Evolutionary conservation across 495 filamentous ascomycete species (phyloP), one percentile per base, ranked within the genome.

Genomic region (Neurospora discreta): DNA sequence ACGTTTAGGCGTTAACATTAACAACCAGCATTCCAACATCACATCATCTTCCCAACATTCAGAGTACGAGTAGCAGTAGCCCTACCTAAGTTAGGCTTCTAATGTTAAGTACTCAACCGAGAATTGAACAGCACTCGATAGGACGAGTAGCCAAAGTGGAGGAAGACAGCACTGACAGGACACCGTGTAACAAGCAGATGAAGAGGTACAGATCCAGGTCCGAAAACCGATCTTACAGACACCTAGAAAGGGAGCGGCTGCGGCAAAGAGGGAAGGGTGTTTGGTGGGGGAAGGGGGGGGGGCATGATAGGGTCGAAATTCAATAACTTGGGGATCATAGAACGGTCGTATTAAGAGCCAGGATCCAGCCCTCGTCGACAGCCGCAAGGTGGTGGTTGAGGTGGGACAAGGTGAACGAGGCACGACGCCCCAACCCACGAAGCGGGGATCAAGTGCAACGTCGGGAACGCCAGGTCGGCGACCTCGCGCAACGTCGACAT

Each of bases 391-490:
- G 52, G 52, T 60, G 52, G 52, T 60, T 33, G 52, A 60, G 26
- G 52, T 60, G 52, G 26, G 52, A 60, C 52, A 60, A 60, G 15
- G 26, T 60, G 13, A 30, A 13, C 44, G 52, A 60, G 52, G 13
- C 15, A 16, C 46, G 10, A 60, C 46, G 26, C 52, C 44, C 52
- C 52, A 60, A 33, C 52, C 52, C 52, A 60, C 16, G 52, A 60
- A 60, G 52, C 52, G 52, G 52, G 52, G 52, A 60, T 26, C 52
- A 60, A 60, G 52, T 60, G 52, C 26, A 33, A 60, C 52, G 26
- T 60, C 52, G 41, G 70, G 73, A 67, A 71, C 41, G 67, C 70
- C 72, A 75, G 72, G 74, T 75, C 74, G 74, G 74, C 74, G 74
- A 75, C 74, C 74, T 75, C 74, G 72, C 16, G 18, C 71, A 72